phyloP scores from a whole-genome alignment of 2,329 filamentous ascomycete genomes.

The Phialophora macrospora region DNA sequence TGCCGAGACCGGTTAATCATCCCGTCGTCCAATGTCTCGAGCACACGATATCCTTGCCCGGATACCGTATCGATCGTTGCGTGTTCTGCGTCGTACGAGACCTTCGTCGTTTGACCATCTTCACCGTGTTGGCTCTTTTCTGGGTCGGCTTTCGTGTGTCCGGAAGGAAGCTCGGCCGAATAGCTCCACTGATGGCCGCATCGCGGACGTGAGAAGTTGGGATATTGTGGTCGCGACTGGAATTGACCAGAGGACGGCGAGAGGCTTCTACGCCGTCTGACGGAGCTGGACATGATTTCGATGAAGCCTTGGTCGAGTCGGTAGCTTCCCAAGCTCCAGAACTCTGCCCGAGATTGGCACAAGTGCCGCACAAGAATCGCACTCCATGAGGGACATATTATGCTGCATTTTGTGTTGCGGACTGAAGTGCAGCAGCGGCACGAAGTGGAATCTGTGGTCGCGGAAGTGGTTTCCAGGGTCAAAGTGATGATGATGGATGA shows the following conservation, averaged over 20 bases:
- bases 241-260: background rate
- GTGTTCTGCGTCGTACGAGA: background rate
- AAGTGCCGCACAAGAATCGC: background rate
- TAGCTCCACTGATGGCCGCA: background rate
- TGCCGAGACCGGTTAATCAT: background rate
- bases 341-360: background rate
- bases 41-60: background rate
- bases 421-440: background rate
- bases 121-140: background rate
- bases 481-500: background rate
- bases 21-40: background rate
- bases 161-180: background rate
- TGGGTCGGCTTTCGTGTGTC: background rate
- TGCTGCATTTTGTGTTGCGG: background rate
- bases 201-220: conserved; percentile 7
- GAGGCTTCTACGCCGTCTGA: background rate
- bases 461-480: too few relatives aligned
- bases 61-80: background rate
- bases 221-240: background rate
- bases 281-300: background rate
- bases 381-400: background rate
- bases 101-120: background rate
- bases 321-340: background rate
- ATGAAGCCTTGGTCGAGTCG: background rate
- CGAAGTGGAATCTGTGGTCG: background rate